A percentile compares a stretch with the other conserved stretches of the same genome.
Evolutionary conservation across 805 yeast genomes (phyloP).

Genomic region (Yarrowia keelungensis): DNA sequence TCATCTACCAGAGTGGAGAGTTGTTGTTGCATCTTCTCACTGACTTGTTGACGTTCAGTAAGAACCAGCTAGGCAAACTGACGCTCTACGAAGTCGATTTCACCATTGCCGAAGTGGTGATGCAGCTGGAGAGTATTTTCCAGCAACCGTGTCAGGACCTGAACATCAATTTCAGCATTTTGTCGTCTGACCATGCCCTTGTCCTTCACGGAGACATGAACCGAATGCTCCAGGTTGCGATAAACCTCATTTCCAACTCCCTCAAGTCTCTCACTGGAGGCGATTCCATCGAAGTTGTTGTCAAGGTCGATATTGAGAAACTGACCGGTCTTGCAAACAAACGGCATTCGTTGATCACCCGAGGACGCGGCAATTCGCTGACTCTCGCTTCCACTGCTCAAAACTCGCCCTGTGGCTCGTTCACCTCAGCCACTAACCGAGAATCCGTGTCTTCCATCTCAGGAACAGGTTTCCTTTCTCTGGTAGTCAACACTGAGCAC

Average conservation of each 20-base stretch:
- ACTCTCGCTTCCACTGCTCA: not conserved
- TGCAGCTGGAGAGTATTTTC: constrained; percentile 86
- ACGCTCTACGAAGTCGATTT: constrained; percentile 85
- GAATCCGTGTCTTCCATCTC: constrained; percentile 17
- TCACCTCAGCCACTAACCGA: not conserved
- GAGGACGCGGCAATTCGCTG: constrained; percentile 4
- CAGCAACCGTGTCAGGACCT: constrained; percentile 63
- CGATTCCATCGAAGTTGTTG: constrained; percentile 64
- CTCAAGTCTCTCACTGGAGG: constrained; percentile 91
- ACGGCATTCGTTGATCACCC: not conserved
- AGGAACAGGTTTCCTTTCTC: constrained; percentile 1
- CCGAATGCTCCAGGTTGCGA: constrained; percentile 86
- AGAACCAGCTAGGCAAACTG: constrained; percentile 83
- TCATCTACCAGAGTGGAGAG: constrained; percentile 92
- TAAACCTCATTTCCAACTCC: constrained; percentile 90
- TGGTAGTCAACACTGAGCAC: constrained; percentile 20
- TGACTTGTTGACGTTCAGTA: constrained; percentile 89
- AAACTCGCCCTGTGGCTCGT: constrained; percentile 14
- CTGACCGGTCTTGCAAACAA: constrained; percentile 4
- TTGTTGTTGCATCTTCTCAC: constrained; percentile 85
- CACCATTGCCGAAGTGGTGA: constrained; percentile 76
- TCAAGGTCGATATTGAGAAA: constrained; percentile 22
- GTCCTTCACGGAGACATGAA: constrained; percentile 86
- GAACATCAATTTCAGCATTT: constrained; percentile 27
- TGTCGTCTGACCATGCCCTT: constrained; percentile 51